Percentiles rank a stretch among this genome's conserved stretches.
Evolutionary conservation across 768 basidiomycete species (phyloP).

Genomic region (Boletus sensibilis): DNA sequence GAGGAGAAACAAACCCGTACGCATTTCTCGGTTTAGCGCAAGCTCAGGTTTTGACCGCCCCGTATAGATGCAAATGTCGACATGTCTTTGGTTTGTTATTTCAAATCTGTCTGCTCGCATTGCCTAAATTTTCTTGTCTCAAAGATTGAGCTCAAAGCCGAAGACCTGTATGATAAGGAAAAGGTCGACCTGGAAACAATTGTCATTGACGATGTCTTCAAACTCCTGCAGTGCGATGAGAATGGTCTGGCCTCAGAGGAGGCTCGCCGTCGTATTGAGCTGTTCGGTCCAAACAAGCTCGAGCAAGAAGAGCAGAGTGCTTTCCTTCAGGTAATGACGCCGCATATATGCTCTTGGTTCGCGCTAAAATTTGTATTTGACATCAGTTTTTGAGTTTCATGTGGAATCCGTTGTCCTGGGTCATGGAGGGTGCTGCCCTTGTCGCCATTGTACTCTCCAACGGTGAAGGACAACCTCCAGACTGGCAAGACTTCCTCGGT

Average conservation of each 20-base stretch:
- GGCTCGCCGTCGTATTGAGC: conserved; percentile 76
- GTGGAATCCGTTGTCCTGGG: conserved; percentile 99
- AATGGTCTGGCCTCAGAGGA: conserved; percentile 75
- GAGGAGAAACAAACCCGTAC: conserved; percentile 64
- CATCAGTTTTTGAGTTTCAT: conserved; percentile 88
- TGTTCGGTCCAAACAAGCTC: conserved; percentile 96
- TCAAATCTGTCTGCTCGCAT: not conserved
- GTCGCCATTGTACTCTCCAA: conserved; percentile 97
- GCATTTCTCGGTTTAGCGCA: conserved; percentile 26
- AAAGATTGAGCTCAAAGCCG: conserved; percentile 84
- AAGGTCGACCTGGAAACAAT: conserved; percentile 99
- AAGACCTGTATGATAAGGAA: conserved; percentile 96
- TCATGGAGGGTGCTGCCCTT: conserved; percentile 96
- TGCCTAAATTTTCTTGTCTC: not conserved
- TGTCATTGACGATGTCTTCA: conserved; percentile 95
- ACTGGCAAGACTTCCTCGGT: conserved; percentile 98
- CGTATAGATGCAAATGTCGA: conserved; percentile 77
- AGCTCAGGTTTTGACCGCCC: conserved; percentile 1
- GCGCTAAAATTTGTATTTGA: not conserved
- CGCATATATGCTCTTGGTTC: not conserved
- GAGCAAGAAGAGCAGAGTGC: conserved; percentile 89
- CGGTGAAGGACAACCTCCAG: conserved; percentile 80
- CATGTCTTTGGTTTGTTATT: conserved; percentile 63
- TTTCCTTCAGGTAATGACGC: conserved; percentile 69
- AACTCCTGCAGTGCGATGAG: conserved; percentile 87